Conservation (phyloP, 805 yeast species). For the Yarrowia osloensis region DNA sequence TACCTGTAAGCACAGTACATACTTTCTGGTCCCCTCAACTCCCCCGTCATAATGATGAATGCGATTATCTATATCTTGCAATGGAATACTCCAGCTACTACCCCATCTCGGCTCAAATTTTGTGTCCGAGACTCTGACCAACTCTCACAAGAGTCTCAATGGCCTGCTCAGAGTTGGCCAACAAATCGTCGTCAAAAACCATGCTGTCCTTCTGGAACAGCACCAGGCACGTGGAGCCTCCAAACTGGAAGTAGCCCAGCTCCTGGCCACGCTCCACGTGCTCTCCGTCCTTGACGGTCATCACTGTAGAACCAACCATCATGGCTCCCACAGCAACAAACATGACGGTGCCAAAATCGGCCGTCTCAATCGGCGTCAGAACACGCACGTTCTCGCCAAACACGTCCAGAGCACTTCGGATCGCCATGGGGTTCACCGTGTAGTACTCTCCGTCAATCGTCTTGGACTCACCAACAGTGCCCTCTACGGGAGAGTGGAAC, state of each 20-base stretch:
- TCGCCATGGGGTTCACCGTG: conserved; percentile 97
- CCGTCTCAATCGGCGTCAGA: conserved; percentile 72
- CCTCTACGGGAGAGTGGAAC: conserved; percentile 85
- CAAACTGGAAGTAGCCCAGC: conserved; percentile 92
- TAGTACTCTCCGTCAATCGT: conserved; percentile 87
- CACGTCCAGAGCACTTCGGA: conserved; percentile 83
- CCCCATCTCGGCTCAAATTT: background rate
- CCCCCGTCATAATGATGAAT: too few relatives aligned
- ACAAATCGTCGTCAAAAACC: conserved; percentile 70
- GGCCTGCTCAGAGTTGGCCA: conserved; percentile 63
- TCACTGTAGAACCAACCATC: conserved; percentile 94
- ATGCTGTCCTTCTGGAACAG: conserved; percentile 53
- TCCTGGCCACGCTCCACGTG: conserved; percentile 70
- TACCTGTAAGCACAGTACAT: too few relatives aligned
- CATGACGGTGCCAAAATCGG: conserved; percentile 73
- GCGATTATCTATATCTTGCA: background rate
- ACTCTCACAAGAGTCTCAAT: conserved; percentile 84
- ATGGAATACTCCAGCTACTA: background rate
- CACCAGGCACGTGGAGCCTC: conserved; percentile 84
- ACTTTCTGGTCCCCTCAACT: too few relatives aligned
- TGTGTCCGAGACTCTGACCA: conserved; percentile 56
- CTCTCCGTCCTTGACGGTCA: conserved; percentile 66
- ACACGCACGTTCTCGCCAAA: conserved; percentile 89
- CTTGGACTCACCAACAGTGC: conserved; percentile 63
- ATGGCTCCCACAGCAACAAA: conserved; percentile 91